These are phyloP conservation scores for Hippophae tibetana DNA, from an alignment of 306 rosid genomes.

Conservation along the genomic window DNA sequence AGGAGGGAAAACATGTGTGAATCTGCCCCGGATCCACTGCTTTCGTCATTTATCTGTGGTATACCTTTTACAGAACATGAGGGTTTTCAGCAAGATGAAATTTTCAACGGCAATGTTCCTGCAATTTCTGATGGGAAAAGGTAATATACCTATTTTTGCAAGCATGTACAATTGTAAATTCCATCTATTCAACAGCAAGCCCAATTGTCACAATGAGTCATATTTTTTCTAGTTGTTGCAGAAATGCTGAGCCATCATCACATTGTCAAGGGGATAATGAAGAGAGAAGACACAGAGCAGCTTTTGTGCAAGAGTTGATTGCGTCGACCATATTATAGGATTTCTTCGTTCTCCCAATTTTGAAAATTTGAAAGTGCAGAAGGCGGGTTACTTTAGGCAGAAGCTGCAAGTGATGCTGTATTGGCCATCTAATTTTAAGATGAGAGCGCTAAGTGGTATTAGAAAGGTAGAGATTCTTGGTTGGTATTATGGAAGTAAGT, in stretches of 20 bases:
- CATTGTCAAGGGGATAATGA: conserved; percentile 35
- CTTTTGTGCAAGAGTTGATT: conserved; percentile 55
- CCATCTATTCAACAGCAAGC: too few species aligned
- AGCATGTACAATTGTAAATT: too few species aligned
- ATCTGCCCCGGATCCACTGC: conserved; percentile 60
- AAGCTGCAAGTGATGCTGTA: conserved; percentile 16
- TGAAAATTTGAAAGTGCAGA: conserved; percentile 17
- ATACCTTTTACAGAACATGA: conserved; percentile 25
- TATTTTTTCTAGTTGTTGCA: conserved; percentile 5
- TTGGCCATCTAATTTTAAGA: conserved; percentile 20
- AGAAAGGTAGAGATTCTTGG: conserved; percentile 24
- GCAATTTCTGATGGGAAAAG: conserved; percentile 30
- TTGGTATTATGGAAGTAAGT: conserved; percentile 6
- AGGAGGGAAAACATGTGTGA: conserved; percentile 40
- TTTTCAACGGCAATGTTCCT: conserved; percentile 23
- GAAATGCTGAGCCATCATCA: conserved; percentile 36
- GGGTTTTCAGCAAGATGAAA: conserved; percentile 21
- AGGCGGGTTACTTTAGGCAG: conserved; percentile 12
- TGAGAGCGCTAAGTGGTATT: conserved; percentile 22
- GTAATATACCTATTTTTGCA: conserved; percentile 23
- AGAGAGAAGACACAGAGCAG: conserved; percentile 54
- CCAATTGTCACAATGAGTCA: not conserved
- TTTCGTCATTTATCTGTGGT: conserved; percentile 55
- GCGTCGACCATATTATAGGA: conserved; percentile 54
- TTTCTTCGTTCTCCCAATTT: conserved; percentile 7